Evolutionary conservation across 2,329 filamentous ascomycete species (phyloP), one percentile per base, ranked within the genome.

Genomic region (Cephalotrichum gorgonifer): DNA sequence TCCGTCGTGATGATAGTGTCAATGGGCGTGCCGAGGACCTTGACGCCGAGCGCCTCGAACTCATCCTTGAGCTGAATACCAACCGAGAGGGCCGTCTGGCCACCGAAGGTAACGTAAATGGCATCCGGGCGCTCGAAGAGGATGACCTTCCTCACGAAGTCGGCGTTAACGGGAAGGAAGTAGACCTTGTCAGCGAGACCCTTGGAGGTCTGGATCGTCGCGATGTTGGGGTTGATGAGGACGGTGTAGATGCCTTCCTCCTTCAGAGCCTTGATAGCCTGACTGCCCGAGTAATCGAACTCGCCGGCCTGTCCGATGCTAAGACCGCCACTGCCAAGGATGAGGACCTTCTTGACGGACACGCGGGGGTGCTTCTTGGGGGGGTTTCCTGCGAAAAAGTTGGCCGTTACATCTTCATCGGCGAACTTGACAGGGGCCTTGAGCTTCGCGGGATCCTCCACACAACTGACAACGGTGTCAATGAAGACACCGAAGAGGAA

Each of bases 1-100:
- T 98, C 93, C 1, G 93, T 98, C 22, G 91, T 97, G 69, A 97
- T 95, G 69, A 98, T 95, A 44, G 93, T 97, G 41, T 96, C 86
- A 54, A 98, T 97, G 12, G 91, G 90, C 6, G 93, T 98, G 66
- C 93, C 93, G 15, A 98, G 78, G 41, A 98, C 91, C 70, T 89
- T 85, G 59, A 98, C 91, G 42, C 93, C 93, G 5, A 97, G 85
- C 46, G 72, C 76, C 65, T 95, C 88, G 55, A 98, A 96, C 67
- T 97, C 93, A 63, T 97, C 90, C 73, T 95, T 96, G 61, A 97
- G 83, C 69, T 96, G 85, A 52, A 97, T 97, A 68, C 93, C 93
- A 42, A 98, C 93, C 58, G 88, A 83, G n/a, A 98, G 76, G 35
- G 93, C 93, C 28, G 93, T 98, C 69, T 98, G 93, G 14, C 93